phyloP scores from a whole-genome alignment of 306 rosid genomes.

The Rosa persica region DNA sequence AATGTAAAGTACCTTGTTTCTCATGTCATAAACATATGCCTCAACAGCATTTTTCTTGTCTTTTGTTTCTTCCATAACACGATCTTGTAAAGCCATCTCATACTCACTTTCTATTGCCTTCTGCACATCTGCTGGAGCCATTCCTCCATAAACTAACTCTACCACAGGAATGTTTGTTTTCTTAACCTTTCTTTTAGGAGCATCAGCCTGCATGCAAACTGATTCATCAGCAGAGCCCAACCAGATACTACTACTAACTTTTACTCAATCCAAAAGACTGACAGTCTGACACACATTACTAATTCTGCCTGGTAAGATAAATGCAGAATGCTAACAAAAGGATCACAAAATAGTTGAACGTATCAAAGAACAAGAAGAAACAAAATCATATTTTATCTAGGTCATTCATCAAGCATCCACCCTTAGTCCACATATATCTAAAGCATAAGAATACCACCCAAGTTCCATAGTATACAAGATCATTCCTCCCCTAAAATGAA shows the following conservation, averaged over 20 bases:
- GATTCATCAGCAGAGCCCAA: not conserved
- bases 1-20: constrained; percentile 65
- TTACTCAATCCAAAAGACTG: not conserved
- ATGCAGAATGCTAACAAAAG: not conserved
- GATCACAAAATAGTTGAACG: not conserved
- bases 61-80: constrained; percentile 95
- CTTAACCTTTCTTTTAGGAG: constrained; percentile 84
- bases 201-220: constrained; percentile 46
- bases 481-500: not conserved
- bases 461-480: not conserved
- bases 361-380: not conserved
- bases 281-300: not conserved
- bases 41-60: constrained; percentile 96
- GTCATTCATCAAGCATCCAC: not conserved
- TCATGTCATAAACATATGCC: constrained; percentile 92
- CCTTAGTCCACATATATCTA: not conserved
- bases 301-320: not conserved
- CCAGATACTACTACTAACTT: not conserved
- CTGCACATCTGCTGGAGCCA: constrained; percentile 59
- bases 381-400: not conserved
- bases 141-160: constrained; percentile 78
- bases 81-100: constrained; percentile 98
- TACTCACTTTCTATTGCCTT: constrained; percentile 87
- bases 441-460: not conserved
- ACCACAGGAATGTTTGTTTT: constrained; percentile 61